These are phyloP conservation scores for Coemansia sp. DNA, from an alignment of 192 early-diverging fungal genomes.

Conservation along the genomic window DNA sequence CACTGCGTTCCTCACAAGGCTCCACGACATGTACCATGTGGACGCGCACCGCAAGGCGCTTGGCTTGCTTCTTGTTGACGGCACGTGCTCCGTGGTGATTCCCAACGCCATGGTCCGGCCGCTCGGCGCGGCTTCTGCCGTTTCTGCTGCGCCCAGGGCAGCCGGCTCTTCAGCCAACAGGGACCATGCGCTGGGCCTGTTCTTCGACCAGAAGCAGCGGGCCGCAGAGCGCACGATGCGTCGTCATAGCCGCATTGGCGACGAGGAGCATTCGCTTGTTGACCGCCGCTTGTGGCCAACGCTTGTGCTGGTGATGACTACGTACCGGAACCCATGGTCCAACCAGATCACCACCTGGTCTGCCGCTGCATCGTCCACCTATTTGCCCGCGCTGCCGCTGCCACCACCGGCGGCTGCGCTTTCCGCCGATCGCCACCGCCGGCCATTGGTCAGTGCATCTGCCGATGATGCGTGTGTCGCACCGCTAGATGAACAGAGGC, in stretches of 20 bases:
- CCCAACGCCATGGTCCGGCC: constrained; percentile 28
- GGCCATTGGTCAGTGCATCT: neutral
- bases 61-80: constrained; percentile 8
- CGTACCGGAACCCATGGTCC: constrained; percentile 29
- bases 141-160: too few relatives aligned
- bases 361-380: constrained; percentile 14
- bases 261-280: constrained; percentile 7
- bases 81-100: constrained; percentile 20
- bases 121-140: too few relatives aligned
- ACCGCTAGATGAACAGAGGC: neutral
- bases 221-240: too few relatives aligned
- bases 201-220: neutral
- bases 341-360: constrained; percentile 46
- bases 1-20: constrained; percentile 22
- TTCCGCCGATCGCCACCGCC: neutral
- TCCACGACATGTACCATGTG: constrained; percentile 38
- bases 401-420: too few relatives aligned
- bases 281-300: constrained; percentile 32
- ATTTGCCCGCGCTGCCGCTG: neutral
- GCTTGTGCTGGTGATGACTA: constrained; percentile 44
- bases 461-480: neutral
- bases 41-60: constrained; percentile 26
- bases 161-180: neutral
- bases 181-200: neutral
- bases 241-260: neutral